Base-by-base conservation (phyloP, 768 basidiomycete species). In the Suillus occidentalis region DNA sequence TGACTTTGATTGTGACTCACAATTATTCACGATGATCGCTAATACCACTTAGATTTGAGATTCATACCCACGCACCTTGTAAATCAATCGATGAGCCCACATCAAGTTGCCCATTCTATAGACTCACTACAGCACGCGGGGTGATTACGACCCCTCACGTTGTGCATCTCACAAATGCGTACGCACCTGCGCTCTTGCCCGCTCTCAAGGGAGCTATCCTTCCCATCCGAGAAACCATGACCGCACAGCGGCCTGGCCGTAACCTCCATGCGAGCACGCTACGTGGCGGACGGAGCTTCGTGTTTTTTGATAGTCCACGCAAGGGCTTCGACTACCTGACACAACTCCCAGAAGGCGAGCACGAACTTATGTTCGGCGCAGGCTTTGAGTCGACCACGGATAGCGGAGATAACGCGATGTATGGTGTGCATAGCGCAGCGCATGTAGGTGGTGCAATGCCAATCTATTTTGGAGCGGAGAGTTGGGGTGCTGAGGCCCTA, bases 361-460 rank as follows among this genome's bases (percentile, higher is more conserved):
- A 76, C 56, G 82, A 83, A 67, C 78, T 92, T 62, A 88, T 90
- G 84, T 84, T 89, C 63, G 89, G 90, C n/a, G 89, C 87, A 6
- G 89, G 84, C 10, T 77, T 82, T 60, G 77, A 79, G 50, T 64
- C 49, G 20, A 67, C 65, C 9, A 28, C 12, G 10, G 63, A 69
- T 60, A 49, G 36, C 36, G 60, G 56, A 18, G 57, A 70, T 39
- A 72, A 76, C 45, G 69, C 75, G 28, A 70, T 63, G 72, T 76
- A 77, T 62, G 72, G 75, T 59, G 67, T 80, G 63, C 74, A 71
- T 62, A 76, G 79, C 55, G 77, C 78, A 34, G 76, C 77, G 12
- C 80, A 85, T 66, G 74, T 85, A 34, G 79, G 79, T 0, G 84
- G 84, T 14, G 79, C 85, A 43, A 76, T 91, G 53, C 81, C 81